Conservation (phyloP, 441 rosid genomes). For the Populus hybrid region DNA sequence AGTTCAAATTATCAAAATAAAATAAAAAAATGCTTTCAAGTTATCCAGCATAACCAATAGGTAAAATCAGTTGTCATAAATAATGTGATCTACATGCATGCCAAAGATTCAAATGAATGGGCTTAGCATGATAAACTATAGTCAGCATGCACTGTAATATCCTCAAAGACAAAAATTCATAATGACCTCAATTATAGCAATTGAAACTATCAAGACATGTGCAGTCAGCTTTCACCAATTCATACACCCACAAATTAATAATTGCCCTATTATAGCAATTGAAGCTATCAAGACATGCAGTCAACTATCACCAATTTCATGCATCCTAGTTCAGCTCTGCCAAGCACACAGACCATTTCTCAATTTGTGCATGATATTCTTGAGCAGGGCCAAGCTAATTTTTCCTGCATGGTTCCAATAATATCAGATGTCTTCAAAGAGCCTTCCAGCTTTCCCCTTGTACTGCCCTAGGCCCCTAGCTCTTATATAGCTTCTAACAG, state of each 20-base stretch:
- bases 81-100: not conserved
- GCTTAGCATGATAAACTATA: not conserved
- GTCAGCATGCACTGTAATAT: not conserved
- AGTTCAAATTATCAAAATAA: slow-evolving; percentile 3
- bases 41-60: slow-evolving; percentile 6
- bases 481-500: not conserved
- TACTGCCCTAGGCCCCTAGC: not conserved
- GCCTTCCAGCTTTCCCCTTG: not conserved
- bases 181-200: not conserved
- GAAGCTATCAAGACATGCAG: not conserved
- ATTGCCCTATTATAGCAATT: not conserved
- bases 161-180: not conserved
- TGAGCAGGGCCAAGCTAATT: not conserved
- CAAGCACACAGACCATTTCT: not conserved
- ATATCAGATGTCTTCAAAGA: not conserved
- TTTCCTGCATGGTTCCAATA: not conserved
- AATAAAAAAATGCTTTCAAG: not conserved
- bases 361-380: not conserved
- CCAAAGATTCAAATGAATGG: not conserved
- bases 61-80: slow-evolving; percentile 4
- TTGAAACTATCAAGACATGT: not conserved
- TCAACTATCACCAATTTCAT: not conserved
- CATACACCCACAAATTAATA: not conserved
- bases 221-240: not conserved
- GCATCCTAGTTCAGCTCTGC: not conserved